Conservation (phyloP, 2,329 filamentous ascomycete genomes). For the Ceratocystis eucalypticola region DNA sequence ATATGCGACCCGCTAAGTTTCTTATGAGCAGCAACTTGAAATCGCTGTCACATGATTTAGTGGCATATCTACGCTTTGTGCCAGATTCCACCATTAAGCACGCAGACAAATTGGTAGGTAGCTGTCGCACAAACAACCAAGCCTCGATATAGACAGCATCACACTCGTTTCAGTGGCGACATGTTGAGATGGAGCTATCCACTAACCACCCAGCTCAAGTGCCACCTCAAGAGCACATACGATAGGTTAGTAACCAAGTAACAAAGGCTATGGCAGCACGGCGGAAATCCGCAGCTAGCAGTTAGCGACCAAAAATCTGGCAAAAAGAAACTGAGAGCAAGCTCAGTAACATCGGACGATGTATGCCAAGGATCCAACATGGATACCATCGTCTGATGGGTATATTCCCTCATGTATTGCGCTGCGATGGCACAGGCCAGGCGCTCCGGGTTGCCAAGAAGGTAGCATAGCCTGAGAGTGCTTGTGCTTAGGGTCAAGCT, state of each 20-base stretch:
- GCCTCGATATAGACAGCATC: background rate
- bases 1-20: background rate
- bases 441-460: background rate
- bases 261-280: background rate
- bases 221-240: background rate
- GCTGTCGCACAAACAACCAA: background rate
- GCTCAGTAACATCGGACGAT: background rate
- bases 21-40: background rate
- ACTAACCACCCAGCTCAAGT: background rate
- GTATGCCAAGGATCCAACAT: background rate
- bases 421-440: background rate
- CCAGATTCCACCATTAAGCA: no score
- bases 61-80: no score
- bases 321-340: background rate
- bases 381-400: constrained; percentile 3
- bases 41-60: background rate
- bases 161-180: constrained; percentile 4
- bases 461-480: background rate
- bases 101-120: background rate
- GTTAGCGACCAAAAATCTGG: background rate
- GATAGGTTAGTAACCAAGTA: background rate
- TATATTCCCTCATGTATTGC: constrained; percentile 4
- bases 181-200: constrained; percentile 3
- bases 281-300: background rate
- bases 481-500: background rate